A percentile compares a stretch with the other conserved stretches of the same genome.
phyloP scores from a whole-genome alignment of 208 protist species.

The Trypanosoma theileri region DNA sequence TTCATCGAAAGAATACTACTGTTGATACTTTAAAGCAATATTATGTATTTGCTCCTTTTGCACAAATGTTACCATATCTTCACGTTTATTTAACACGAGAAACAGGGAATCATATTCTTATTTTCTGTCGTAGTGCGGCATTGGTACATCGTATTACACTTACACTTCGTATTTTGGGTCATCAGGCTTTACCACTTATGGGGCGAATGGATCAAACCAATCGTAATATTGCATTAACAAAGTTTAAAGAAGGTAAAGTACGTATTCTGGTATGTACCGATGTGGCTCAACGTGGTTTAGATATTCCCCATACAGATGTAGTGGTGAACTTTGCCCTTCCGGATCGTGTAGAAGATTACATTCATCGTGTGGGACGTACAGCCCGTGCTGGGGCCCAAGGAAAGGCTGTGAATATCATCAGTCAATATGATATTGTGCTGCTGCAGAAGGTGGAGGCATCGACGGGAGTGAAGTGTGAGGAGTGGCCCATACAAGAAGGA shows the following conservation, averaged over 20 bases:
- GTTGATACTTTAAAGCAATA: slow-evolving; percentile 96
- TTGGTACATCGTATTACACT: slow-evolving; percentile 91
- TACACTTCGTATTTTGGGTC: slow-evolving; percentile 87
- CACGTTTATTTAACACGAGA: slow-evolving; percentile 88
- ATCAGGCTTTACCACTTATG: slow-evolving; percentile 90
- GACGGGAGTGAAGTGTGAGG: slow-evolving; percentile 91
- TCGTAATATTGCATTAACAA: slow-evolving; percentile 85
- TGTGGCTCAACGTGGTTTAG: slow-evolving; percentile 95
- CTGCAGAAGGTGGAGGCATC: slow-evolving; percentile 97
- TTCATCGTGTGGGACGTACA: slow-evolving; percentile 97
- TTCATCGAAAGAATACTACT: slow-evolving; percentile 95
- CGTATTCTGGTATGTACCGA: slow-evolving; percentile 92
- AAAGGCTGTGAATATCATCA: slow-evolving; percentile 92
- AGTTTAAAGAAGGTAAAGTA: slow-evolving; percentile 91
- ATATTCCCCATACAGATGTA: slow-evolving; percentile 97
- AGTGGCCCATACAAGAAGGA: slow-evolving; percentile 75
- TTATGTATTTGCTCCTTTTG: slow-evolving; percentile 97
- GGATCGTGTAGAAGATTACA: slow-evolving; percentile 96
- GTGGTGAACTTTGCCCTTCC: slow-evolving; percentile 98
- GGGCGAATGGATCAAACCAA: slow-evolving; percentile 92
- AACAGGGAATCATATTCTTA: slow-evolving; percentile 88
- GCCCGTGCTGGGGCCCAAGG: slow-evolving; percentile 94
- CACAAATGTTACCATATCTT: slow-evolving; percentile 88
- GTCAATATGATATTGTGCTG: slow-evolving; percentile 98
- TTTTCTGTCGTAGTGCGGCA: slow-evolving; percentile 91